phyloP scores from a whole-genome alignment of 2,329 filamentous ascomycete genomes.

The Curvularia eragrostidis region DNA sequence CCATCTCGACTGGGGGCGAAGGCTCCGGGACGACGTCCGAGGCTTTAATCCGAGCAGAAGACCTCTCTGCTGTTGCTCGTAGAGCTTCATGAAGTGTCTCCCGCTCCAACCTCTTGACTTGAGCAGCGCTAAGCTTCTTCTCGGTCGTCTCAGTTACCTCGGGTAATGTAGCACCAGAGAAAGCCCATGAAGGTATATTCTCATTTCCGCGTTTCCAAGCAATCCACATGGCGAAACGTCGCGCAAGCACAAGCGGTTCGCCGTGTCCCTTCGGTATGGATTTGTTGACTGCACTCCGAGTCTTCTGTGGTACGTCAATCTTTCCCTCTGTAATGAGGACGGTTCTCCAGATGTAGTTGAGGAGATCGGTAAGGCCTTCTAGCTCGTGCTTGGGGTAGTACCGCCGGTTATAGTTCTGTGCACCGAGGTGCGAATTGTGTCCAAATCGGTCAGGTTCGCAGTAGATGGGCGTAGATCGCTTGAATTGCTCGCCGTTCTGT shows the following conservation, averaged over 20 bases:
- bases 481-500: conserved; percentile 62
- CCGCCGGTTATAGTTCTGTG: conserved; percentile 63
- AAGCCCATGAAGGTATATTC: conserved; percentile 66
- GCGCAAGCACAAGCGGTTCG: conserved; percentile 66
- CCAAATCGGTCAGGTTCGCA: conserved; percentile 64
- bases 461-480: conserved; percentile 63
- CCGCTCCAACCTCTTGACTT: conserved; percentile 63
- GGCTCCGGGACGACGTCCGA: conserved; percentile 26
- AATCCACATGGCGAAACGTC: conserved; percentile 68
- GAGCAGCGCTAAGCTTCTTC: conserved; percentile 63
- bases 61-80: conserved; percentile 52
- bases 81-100: conserved; percentile 56
- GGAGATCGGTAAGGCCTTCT: conserved; percentile 65
- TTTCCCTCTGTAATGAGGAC: conserved; percentile 67
- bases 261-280: conserved; percentile 69
- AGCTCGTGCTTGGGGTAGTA: conserved; percentile 70
- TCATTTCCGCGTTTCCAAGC: conserved; percentile 73
- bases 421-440: conserved; percentile 58
- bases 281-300: conserved; percentile 65
- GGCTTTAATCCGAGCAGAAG: conserved; percentile 49
- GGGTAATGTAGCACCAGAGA: conserved; percentile 62
- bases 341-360: conserved; percentile 67
- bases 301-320: conserved; percentile 66
- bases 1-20: conserved; percentile 21
- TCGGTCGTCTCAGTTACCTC: conserved; percentile 48